Percentiles rank a stretch among this genome's conserved stretches.
phyloP scores from a whole-genome alignment of 2,329 filamentous ascomycete species.

The Coleophoma cylindrospora region DNA sequence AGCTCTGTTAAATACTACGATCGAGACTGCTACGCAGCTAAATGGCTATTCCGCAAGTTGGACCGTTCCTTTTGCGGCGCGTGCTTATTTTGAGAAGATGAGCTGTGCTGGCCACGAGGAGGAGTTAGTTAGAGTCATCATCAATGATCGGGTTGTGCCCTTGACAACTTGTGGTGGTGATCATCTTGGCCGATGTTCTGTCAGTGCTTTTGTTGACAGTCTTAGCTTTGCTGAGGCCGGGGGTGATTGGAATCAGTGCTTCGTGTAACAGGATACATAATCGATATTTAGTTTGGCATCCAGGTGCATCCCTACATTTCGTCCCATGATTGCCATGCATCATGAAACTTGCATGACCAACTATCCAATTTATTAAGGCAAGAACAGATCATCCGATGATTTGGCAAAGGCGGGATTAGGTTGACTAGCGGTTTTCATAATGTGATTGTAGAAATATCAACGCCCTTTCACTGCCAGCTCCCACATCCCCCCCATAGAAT shows the following conservation, averaged over 20 bases:
- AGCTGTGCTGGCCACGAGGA: conserved; percentile 52
- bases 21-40: conserved; percentile 45
- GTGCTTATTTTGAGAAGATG: conserved; percentile 88
- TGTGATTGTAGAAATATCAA: too few relatives aligned
- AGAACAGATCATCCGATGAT: too few relatives aligned
- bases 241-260: conserved; percentile 70
- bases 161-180: conserved; percentile 68
- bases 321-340: too few relatives aligned
- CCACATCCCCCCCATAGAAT: too few relatives aligned
- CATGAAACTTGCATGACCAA: too few relatives aligned
- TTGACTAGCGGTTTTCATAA: too few relatives aligned
- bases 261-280: too few relatives aligned
- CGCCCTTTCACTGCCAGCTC: too few relatives aligned
- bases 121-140: conserved; percentile 71
- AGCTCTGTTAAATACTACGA: conserved; percentile 44
- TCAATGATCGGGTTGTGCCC: conserved; percentile 79
- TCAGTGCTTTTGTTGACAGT: conserved; percentile 68
- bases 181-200: conserved; percentile 61
- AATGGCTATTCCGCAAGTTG: conserved; percentile 71
- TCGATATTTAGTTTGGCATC: too few relatives aligned
- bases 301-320: too few relatives aligned
- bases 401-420: too few relatives aligned
- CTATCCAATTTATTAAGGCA: too few relatives aligned
- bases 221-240: conserved; percentile 67
- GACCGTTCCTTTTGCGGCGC: conserved; percentile 75